Conservation (phyloP, 495 filamentous ascomycete genomes). For the Penicillium longicatenatum region DNA sequence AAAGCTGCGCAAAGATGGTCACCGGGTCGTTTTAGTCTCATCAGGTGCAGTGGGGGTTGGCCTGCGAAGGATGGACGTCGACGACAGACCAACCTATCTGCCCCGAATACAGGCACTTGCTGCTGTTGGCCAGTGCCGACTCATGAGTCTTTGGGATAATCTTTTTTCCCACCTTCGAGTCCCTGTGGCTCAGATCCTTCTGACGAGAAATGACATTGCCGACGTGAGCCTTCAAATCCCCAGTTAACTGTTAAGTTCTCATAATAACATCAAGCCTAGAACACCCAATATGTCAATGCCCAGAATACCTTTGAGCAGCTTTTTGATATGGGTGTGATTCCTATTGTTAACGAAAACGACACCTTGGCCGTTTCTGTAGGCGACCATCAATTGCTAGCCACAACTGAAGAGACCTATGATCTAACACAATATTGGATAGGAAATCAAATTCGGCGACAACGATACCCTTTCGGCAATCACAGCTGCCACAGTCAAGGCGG, state of each 20-base stretch:
- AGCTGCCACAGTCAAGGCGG: slow-evolving; percentile 94
- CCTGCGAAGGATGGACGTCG: slow-evolving; percentile 82
- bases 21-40: slow-evolving; percentile 92
- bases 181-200: slow-evolving; percentile 89
- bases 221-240: slow-evolving; percentile 61
- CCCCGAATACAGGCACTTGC: slow-evolving; percentile 88
- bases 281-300: slow-evolving; percentile 93
- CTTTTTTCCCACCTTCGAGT: slow-evolving; percentile 84
- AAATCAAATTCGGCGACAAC: slow-evolving; percentile 99
- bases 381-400: not conserved
- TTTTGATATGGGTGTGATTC: slow-evolving; percentile 93
- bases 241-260: no score
- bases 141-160: slow-evolving; percentile 95
- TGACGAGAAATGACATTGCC: slow-evolving; percentile 96
- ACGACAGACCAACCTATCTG: slow-evolving; percentile 85
- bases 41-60: slow-evolving; percentile 96
- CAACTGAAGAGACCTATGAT: not conserved
- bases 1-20: slow-evolving; percentile 82
- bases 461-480: slow-evolving; percentile 96
- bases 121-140: slow-evolving; percentile 91
- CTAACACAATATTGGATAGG: slow-evolving; percentile 39
- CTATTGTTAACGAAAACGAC: slow-evolving; percentile 98
- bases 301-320: slow-evolving; percentile 91
- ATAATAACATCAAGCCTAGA: slow-evolving; percentile 46
- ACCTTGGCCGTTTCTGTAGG: slow-evolving; percentile 84